Evolutionary conservation across 495 filamentous ascomycete species (phyloP), one percentile per base, ranked within the genome.

Genomic region (Aspergillus hancockii): DNA sequence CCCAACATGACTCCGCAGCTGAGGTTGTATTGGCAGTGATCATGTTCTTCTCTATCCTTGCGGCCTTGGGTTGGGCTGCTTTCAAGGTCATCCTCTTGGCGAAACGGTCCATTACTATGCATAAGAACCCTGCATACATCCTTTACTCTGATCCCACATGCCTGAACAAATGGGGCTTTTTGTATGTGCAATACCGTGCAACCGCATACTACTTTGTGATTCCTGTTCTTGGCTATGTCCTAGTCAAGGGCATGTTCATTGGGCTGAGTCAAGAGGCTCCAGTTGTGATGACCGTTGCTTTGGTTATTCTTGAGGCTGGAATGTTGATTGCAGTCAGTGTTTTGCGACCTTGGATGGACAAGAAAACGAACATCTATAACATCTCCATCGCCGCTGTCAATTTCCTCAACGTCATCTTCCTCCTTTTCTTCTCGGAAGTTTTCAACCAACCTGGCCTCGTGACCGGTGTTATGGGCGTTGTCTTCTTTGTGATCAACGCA

Each of bases 111-210:
- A 86, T 96, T 55, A 74, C 83, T 12, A 90, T 96, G 83, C 93
- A 98, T 82, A 91, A 91, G 69, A 98, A 97, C 71, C 93, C 94
- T 12, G 93, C 92, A 49, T 98, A 97, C 67, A 97, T 97, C 64
- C 84, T 98, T 38, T 98, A 96, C 79, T 97, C 94, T 8, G 94
- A 98, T 67, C 91, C 92, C 10, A 82, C 89, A 51, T 86, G 90
- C 34, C 77, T 98, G 58, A 97, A 98, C 85, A 96, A 97, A 77
- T 97, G 94, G 94, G 94, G 94, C 16, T 98, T 98, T 77, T 78
- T 98, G 30, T 98, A 98, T 70, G 91, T 98, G 56, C 94, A 97
- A 71, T 98, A 96, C 80, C 89, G 93, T 57, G 93, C 94, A 21
- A 93, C 93, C 1, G 90, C 92, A 8, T 98, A 98, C 79, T 98